Conservation (phyloP, 2,329 filamentous ascomycete species). For the Penicillium sp. region DNA sequence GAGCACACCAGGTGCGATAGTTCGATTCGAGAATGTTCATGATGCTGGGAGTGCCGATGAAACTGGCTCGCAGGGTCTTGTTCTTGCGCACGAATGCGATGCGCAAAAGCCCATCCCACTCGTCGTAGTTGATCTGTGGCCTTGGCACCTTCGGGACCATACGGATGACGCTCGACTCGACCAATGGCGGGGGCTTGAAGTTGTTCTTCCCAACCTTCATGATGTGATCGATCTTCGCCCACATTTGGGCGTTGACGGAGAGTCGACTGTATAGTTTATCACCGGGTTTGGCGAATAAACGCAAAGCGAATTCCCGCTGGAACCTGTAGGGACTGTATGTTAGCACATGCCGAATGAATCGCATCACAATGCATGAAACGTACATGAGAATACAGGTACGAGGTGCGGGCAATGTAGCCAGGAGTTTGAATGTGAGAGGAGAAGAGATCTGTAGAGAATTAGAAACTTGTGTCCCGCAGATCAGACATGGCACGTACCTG, state of each 20-base stretch:
- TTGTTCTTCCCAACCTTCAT: slow-evolving; percentile 97
- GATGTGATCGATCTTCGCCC: slow-evolving; percentile 65
- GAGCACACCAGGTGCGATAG: slow-evolving; percentile 83
- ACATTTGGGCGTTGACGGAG: slow-evolving; percentile 91
- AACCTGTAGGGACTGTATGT: slow-evolving; percentile 19
- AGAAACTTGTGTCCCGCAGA: slow-evolving; percentile 6
- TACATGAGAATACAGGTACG: slow-evolving; percentile 80
- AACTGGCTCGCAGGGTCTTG: slow-evolving; percentile 77
- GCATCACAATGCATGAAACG: slow-evolving; percentile 49
- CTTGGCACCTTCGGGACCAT: slow-evolving; percentile 82
- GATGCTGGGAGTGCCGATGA: slow-evolving; percentile 74
- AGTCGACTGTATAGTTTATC: slow-evolving; percentile 88
- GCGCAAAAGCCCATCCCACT: slow-evolving; percentile 86
- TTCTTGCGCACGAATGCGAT: slow-evolving; percentile 86
- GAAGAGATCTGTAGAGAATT: slow-evolving; percentile 65
- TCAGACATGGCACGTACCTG: slow-evolving; percentile 46
- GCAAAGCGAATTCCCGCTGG: slow-evolving; percentile 88
- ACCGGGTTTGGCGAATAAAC: slow-evolving; percentile 79
- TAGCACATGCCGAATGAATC: slow-evolving; percentile 58
- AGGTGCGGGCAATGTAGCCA: slow-evolving; percentile 75
- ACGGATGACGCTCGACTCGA: slow-evolving; percentile 85
- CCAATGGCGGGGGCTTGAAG: slow-evolving; percentile 89
- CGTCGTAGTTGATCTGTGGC: slow-evolving; percentile 85
- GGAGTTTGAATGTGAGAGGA: slow-evolving; percentile 84
- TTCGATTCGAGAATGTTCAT: slow-evolving; percentile 80